phyloP scores from a whole-genome alignment of 2,329 filamentous ascomycete species.

The Sporothrix protearum region DNA sequence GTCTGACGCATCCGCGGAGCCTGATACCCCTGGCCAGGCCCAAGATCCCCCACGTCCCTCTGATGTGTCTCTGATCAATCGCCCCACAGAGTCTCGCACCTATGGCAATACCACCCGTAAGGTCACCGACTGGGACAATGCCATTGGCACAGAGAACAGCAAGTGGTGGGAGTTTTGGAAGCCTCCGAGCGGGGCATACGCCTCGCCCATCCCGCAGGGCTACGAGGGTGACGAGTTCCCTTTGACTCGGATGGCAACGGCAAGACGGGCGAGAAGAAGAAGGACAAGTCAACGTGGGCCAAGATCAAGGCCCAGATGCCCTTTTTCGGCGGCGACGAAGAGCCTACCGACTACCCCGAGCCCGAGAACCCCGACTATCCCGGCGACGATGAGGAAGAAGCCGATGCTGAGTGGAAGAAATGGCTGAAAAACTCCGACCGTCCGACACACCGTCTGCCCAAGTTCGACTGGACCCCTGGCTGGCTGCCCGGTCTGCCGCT shows the following conservation, averaged over 20 bases:
- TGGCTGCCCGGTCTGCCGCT: conserved; percentile 80
- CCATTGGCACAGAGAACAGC: conserved; percentile 45
- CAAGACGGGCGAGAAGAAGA: conserved; percentile 36
- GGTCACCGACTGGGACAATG: conserved; percentile 47
- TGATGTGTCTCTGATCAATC: conserved; percentile 31
- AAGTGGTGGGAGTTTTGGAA: conserved; percentile 65
- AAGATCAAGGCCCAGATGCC: conserved; percentile 50
- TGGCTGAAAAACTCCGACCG: conserved; percentile 79
- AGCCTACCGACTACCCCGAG: conserved; percentile 54
- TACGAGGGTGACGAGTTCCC: conserved; percentile 45
- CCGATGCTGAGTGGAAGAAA: conserved; percentile 71
- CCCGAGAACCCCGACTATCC: conserved; percentile 62
- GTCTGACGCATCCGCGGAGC: conserved; percentile 1
- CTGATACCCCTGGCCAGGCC: not conserved
- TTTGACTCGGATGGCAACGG: conserved; percentile 27
- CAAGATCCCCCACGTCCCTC: conserved; percentile 33
- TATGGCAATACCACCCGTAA: conserved; percentile 53
- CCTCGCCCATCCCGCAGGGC: conserved; percentile 59
- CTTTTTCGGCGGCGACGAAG: conserved; percentile 46
- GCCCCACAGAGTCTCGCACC: not conserved
- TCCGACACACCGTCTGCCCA: conserved; percentile 75
- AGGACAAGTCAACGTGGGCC: conserved; percentile 48
- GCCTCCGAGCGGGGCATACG: conserved; percentile 57
- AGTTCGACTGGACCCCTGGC: conserved; percentile 48
- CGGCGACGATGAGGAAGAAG: conserved; percentile 57